Conservation (phyloP, 2,329 filamentous ascomycete genomes). For the Diaporthe ilicicola region DNA sequence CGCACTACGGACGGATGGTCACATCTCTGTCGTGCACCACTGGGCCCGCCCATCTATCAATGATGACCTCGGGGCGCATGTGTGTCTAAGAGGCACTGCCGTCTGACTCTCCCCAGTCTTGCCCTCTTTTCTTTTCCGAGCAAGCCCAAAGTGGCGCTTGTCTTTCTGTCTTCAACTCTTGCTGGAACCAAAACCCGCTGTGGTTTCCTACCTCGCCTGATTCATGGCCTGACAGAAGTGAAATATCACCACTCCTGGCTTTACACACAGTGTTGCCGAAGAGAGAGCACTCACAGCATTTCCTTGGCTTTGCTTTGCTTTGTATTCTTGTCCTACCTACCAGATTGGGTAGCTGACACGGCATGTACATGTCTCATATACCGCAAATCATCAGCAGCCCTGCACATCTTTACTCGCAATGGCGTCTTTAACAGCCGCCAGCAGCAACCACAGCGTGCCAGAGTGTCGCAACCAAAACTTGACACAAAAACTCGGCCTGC, state of each 20-base stretch:
- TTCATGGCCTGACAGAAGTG: slow-evolving; percentile 14
- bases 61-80: slow-evolving; percentile 17
- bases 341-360: not conserved
- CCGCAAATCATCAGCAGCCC: not conserved
- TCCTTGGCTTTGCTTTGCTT: not conserved
- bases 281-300: too few species aligned
- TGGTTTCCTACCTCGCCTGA: not conserved
- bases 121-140: not conserved
- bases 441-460: not conserved
- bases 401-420: not conserved
- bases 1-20: not conserved
- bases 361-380: slow-evolving; percentile 3
- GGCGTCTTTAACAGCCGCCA: not conserved
- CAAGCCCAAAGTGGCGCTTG: not conserved
- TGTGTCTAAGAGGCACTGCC: slow-evolving; percentile 6
- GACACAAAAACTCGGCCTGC: slow-evolving; percentile 38
- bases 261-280: not conserved
- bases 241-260: too few species aligned
- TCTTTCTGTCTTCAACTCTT: not conserved
- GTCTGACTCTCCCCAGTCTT: not conserved
- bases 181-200: not conserved
- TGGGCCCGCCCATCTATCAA: slow-evolving; percentile 18
- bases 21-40: not conserved
- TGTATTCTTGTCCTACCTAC: slow-evolving; percentile 11
- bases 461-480: not conserved